phyloP scores from a whole-genome alignment of 1,284 basidiomycete genomes.

The Flammula alnicola region DNA sequence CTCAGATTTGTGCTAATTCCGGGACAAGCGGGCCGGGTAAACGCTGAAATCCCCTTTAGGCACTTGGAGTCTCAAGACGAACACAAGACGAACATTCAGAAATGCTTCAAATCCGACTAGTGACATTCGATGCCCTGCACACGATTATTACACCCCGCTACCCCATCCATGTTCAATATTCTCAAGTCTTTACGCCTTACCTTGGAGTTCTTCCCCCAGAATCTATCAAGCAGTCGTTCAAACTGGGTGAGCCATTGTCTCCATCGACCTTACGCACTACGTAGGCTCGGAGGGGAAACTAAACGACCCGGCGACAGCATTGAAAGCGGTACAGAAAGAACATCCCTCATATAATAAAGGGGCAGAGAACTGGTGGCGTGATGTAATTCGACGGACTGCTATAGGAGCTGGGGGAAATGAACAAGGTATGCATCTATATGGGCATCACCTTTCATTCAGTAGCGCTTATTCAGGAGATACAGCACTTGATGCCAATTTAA shows the following conservation, averaged over 20 bases:
- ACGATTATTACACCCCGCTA: constrained; percentile 68
- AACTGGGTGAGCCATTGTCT: constrained; percentile 60
- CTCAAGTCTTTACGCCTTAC: constrained; percentile 65
- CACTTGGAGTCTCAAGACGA: too few species aligned
- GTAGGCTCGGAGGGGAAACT: not conserved
- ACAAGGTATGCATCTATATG: constrained; percentile 42
- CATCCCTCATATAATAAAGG: constrained; percentile 57
- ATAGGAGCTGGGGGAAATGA: constrained; percentile 70
- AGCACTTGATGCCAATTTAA: constrained; percentile 59
- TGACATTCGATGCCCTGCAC: constrained; percentile 74
- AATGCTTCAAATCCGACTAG: constrained; percentile 50
- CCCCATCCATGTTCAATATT: constrained; percentile 73
- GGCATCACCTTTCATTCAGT: not conserved
- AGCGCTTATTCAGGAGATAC: constrained; percentile 1
- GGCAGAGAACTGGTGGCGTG: constrained; percentile 68
- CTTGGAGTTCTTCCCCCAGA: constrained; percentile 60
- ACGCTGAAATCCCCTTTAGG: too few species aligned
- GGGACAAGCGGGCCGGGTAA: too few species aligned
- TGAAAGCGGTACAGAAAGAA: constrained; percentile 62
- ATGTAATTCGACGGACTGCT: constrained; percentile 74
- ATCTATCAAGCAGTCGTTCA: constrained; percentile 65
- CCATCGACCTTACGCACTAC: not conserved
- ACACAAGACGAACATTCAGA: too few species aligned
- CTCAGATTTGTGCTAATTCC: too few species aligned
- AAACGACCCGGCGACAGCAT: constrained; percentile 47